A percentile compares a stretch with the other conserved stretches of the same genome.
Conservation (phyloP, 257 asterid species). For the Linaria vulgaris region DNA sequence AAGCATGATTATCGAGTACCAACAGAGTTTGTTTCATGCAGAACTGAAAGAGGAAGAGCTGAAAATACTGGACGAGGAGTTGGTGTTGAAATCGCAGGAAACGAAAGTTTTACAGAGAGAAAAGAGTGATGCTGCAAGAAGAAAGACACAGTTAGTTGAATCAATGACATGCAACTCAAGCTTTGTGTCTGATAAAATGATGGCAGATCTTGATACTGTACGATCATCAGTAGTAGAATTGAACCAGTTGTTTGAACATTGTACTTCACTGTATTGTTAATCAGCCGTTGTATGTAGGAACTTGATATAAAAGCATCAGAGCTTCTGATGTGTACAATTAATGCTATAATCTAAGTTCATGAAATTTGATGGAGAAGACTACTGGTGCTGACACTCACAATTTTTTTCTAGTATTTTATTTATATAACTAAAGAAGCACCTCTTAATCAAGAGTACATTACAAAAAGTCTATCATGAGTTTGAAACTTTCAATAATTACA, state of each 20-base stretch:
- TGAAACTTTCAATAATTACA: too few species aligned
- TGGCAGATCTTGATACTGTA: conserved; percentile 55
- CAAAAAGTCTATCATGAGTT: too few species aligned
- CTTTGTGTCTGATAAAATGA: conserved; percentile 58
- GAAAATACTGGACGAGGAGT: conserved; percentile 55
- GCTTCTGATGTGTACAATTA: too few species aligned
- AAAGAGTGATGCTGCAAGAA: conserved; percentile 40
- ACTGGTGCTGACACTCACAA: too few species aligned
- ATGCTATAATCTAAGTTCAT: too few species aligned
- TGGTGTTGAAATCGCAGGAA: conserved; percentile 31
- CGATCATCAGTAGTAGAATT: conserved; percentile 50
- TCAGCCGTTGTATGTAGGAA: too few species aligned
- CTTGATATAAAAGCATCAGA: too few species aligned
- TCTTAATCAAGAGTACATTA: too few species aligned
- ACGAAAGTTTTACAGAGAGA: conserved; percentile 40
- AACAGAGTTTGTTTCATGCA: conserved; percentile 55
- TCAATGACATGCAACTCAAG: conserved; percentile 41
- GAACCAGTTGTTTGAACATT: conserved; percentile 34
- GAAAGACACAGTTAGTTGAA: conserved; percentile 47
- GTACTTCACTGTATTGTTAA: neutral
- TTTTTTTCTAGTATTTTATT: too few species aligned
- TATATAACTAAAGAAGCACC: too few species aligned
- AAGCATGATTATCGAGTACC: conserved; percentile 56
- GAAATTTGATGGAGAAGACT: too few species aligned
- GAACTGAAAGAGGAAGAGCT: conserved; percentile 63